Base-by-base conservation (phyloP, 1,284 basidiomycete species). In the Cryptococcus deneoformans region DNA sequence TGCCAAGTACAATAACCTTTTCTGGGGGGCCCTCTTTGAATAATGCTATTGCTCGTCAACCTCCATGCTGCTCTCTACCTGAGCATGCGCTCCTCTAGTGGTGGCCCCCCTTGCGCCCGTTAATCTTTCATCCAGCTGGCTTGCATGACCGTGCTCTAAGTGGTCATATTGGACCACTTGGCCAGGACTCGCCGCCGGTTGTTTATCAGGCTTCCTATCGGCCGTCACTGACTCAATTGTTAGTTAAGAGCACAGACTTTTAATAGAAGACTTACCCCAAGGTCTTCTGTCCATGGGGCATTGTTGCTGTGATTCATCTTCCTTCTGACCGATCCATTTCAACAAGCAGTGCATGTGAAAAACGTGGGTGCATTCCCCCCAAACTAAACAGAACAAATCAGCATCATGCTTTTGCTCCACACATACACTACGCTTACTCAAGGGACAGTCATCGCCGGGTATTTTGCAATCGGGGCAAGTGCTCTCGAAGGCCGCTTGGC, bases 321-420 rank as follows among this genome's bases (percentile, higher is more conserved):
- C 92, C 2, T 86, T 47, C 14, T 47, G 46, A 12, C 46, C 86
- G 60, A 96, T 86, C 93, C 93, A 97, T 75, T 95, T 95, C 64
- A 94, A 82, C 11, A 97, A 79, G 78, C 93, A 96, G 76, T 94
- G 91, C 90, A 93, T 91, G 75, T 94, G 92, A 72, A 92, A 94
- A 56, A 95, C 86, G 74, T 96, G 93, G 6, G 87, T 90, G 71
- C 93, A 97, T 78, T 94, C 87, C 34, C 93, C 93, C 90, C 92
- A 96, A 57, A 96, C 93, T 58, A 58, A 7, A 11, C 16, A 6
- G 34, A 2, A 3, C 35, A 7, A 16, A 3, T 51, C 6, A 36
- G 47, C 36, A 16, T 36, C 20, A 14, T n/a, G 24, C 5, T 45
- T 10, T 44, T 34, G 24, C 38, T 10, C 5, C 35, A 29, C 29